Evolutionary conservation across 2,329 filamentous ascomycete species (phyloP).

Genomic region (Dactylellina leptospora): DNA sequence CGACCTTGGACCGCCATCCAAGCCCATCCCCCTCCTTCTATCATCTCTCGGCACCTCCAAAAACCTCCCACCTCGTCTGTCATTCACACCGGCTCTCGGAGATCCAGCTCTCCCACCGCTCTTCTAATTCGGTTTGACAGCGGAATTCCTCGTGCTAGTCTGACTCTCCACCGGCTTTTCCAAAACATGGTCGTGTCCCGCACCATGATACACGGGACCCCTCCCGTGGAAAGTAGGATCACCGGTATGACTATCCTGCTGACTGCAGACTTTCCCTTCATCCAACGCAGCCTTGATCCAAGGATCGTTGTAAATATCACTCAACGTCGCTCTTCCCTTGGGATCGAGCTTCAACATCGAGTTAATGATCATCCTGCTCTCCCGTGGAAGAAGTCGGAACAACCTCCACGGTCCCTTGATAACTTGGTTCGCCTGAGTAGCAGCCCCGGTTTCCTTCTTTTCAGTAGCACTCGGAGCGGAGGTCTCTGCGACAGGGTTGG

Average conservation of each 20-base stretch:
- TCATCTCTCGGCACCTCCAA: slow-evolving; percentile 13
- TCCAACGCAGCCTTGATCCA: slow-evolving; percentile 84
- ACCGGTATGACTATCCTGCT: slow-evolving; percentile 66
- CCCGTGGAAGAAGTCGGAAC: slow-evolving; percentile 83
- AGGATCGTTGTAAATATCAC: slow-evolving; percentile 84
- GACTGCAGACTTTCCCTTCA: slow-evolving; percentile 72
- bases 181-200: slow-evolving; percentile 83
- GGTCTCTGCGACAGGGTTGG: slow-evolving; percentile 41
- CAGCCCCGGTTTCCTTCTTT: slow-evolving; percentile 57
- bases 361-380: slow-evolving; percentile 87
- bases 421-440: slow-evolving; percentile 57
- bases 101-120: slow-evolving; percentile 3
- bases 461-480: slow-evolving; percentile 40
- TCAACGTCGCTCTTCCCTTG: slow-evolving; percentile 80
- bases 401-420: slow-evolving; percentile 94
- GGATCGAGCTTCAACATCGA: slow-evolving; percentile 92
- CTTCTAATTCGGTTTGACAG: slow-evolving; percentile 61
- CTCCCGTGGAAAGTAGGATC: slow-evolving; percentile 52
- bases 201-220: slow-evolving; percentile 75
- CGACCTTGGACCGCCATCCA: not conserved
- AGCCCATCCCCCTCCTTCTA: not conserved
- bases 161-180: slow-evolving; percentile 82
- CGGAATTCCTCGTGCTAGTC: slow-evolving; percentile 97
- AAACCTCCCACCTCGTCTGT: not conserved
- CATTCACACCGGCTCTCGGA: not conserved